Evolutionary conservation across 805 yeast species (phyloP).

Genomic region (Alloascoidea africana): DNA sequence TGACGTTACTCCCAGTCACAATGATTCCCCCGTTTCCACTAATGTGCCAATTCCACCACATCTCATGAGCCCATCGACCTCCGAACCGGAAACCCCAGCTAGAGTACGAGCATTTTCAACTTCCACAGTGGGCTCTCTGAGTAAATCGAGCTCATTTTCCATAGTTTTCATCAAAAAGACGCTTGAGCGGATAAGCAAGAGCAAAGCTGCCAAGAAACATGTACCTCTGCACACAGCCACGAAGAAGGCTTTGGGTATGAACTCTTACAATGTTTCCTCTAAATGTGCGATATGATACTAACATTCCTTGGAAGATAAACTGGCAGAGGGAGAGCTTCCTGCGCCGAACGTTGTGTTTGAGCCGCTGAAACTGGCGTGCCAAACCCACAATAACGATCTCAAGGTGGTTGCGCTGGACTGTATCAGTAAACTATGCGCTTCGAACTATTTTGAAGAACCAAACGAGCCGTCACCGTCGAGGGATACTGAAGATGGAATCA

Average conservation of each 20-base stretch:
- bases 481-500: slow-evolving; percentile 25
- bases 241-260: slow-evolving; percentile 17
- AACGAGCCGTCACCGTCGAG: slow-evolving; percentile 13
- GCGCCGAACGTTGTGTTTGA: slow-evolving; percentile 51
- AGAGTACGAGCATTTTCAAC: slow-evolving; percentile 1
- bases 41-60: no score
- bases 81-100: background rate
- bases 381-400: slow-evolving; percentile 45
- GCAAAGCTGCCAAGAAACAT: slow-evolving; percentile 45
- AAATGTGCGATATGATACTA: slow-evolving; percentile 18
- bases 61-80: no score
- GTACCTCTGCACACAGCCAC: slow-evolving; percentile 21
- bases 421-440: slow-evolving; percentile 78
- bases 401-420: slow-evolving; percentile 70
- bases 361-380: slow-evolving; percentile 64
- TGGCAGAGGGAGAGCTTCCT: slow-evolving; percentile 17
- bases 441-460: slow-evolving; percentile 46
- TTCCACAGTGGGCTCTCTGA: background rate
- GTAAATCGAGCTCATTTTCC: slow-evolving; percentile 13
- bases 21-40: no score
- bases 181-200: slow-evolving; percentile 36
- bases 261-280: slow-evolving; percentile 2
- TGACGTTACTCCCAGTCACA: no score
- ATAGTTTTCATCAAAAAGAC: slow-evolving; percentile 37
- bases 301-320: slow-evolving; percentile 15